Base-by-base conservation (phyloP, 225 moss, liverwort and hornwort species). In the Sphagnum contortum region DNA sequence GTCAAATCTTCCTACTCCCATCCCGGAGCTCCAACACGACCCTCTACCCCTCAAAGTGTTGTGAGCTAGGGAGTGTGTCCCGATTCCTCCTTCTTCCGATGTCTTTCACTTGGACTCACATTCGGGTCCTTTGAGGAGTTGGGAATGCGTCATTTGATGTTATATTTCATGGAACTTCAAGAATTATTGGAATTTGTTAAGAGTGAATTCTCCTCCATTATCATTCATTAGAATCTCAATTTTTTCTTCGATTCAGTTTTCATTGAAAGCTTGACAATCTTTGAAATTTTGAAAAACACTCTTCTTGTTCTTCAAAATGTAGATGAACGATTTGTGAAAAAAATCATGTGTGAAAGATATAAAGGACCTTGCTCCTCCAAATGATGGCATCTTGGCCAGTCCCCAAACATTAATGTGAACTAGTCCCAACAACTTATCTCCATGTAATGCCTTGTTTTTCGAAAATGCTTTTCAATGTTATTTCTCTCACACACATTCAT, bases 331-430 rank as follows among this genome's bases (percentile, higher is more conserved):
- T 45, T 12, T 61, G 3, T 57, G 49, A 2, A 55, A 47, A 6
- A 9, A 64, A 10, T 71, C 57, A 44, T 71, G 56, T 47, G 64
- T 71, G 11, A 71, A 71, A 3, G 64, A 57, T 5, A 71, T n/a
- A 8, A 48, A 70, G 14, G 48, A 64, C 5, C 44, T 5, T 6
- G 10, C 29, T 5, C 64, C 64, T 60, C 8, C 8, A 45, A 60
- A 45, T 3, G 60, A 44, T 5, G 44, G 60, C 4, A 45, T 44
- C 9, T 10, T 57, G 2, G 57, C 9, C 3, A 13, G 3, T 57
- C 57, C 57, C 57, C 9, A 57, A 57, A 44, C 8, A 3, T 60
- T 12, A 7, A 4, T 44, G 9, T 60, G 60, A 3, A 60, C 9
- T 3, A 60, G 60, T 3, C 46, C 44, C 14, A 44, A 44, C 5